Evolutionary conservation across 164 flowering plant species (phyloP), one percentile per base, ranked within the genome.

Genomic region (Warburgia ugandensis): DNA sequence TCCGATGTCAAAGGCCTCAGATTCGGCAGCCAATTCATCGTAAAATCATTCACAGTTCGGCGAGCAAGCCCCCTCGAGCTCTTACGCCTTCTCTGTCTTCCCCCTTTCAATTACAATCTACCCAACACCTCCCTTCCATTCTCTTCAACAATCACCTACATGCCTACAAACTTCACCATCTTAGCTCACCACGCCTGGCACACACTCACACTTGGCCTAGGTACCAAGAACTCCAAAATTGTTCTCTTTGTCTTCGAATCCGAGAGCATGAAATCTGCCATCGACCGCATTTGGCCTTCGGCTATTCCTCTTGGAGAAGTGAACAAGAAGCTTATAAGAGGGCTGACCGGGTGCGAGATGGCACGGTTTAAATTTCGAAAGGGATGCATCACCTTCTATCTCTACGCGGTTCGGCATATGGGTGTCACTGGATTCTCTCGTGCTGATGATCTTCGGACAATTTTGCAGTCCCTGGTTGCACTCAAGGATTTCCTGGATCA

Each of bases 151-250:
- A 61, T 79, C 22, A 78, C 94, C 13, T 87, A 54, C 61, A 29
- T 91, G 44, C 98, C 98, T 2, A 87, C 98, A 31, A 91, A 85
- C 73, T 91, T 91, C 90, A 87, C 96, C 23, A 85, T 91, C 60
- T 48, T 91, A 26, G 95, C 98, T 0, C 96, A 91, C 78, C 98
- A 83, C 36, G 98, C 96, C 0, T 85, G 90, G 95, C 92, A 91
- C 71, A 91, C 96, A 3, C 79, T 91, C 17, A 91, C 96, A 0
- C 78, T 91, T 0, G 97, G 98, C 38, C 83, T 91, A 0, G 98
- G 98, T 11, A 91, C 98, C 50, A 84, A 76, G 62, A 91, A 87
- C 36, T 91, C 98, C 16, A 91, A 91, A 55, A 86, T 91, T 2
- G 40, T 86, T 0, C n/a, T 87, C 13, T 91, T 91, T 53, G 85